Evolutionary conservation across 208 protist species (phyloP).

Genomic region (Naegleria fowleri): DNA sequence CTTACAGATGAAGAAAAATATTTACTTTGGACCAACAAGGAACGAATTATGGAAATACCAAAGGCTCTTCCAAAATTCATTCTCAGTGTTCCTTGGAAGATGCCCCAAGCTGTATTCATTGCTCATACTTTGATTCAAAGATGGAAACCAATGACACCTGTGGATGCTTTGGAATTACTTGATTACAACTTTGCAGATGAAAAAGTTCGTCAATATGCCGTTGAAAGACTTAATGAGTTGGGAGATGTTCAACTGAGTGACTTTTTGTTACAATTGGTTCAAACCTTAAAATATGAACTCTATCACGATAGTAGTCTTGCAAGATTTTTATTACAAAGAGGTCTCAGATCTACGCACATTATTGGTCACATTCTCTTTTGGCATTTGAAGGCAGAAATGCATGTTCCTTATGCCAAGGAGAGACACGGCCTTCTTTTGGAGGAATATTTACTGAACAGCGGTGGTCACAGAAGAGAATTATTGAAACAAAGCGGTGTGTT

Average conservation of each 20-base stretch:
- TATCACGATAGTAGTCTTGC: conserved; percentile 67
- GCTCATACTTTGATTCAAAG: conserved; percentile 48
- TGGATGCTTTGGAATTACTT: conserved; percentile 17
- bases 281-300: conserved; percentile 72
- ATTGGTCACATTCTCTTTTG: conserved; percentile 73
- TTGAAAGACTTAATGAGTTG: conserved; percentile 56
- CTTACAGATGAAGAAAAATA: conserved; percentile 57
- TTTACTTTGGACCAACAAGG: conserved; percentile 62
- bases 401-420: conserved; percentile 59
- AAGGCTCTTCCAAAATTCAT: conserved; percentile 66
- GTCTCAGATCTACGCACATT: conserved; percentile 59
- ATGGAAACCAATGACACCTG: neutral
- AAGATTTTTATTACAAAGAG: conserved; percentile 61
- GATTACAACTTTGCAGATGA: conserved; percentile 51
- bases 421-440: conserved; percentile 69
- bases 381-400: conserved; percentile 75
- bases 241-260: conserved; percentile 60
- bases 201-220: conserved; percentile 61
- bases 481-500: conserved; percentile 47
- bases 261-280: conserved; percentile 70
- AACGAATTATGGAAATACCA: conserved; percentile 52
- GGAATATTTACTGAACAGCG: conserved; percentile 38
- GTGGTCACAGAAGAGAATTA: neutral
- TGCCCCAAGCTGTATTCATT: conserved; percentile 58
- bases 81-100: conserved; percentile 59